Evolutionary conservation across 169 alveolate species (phyloP), one percentile per base, ranked within the genome.

Genomic region (Plasmodium adleri): DNA sequence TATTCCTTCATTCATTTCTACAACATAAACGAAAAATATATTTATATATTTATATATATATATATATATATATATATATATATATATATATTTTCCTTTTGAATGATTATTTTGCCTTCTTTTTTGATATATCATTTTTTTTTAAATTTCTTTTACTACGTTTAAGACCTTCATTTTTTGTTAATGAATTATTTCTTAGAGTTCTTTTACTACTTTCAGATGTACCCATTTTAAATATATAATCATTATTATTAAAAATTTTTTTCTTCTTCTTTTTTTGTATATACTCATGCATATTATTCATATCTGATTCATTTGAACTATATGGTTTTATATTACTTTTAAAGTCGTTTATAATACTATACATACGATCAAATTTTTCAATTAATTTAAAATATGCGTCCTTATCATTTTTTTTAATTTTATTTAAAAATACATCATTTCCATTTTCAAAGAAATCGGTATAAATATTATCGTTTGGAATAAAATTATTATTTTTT

Each of bases 391-490:
- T 83, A 68, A 54, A 68, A 62, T 83, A 83, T n/a, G 91, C 28
- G 59, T 47, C 52, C 9, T 83, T 83, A 26, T 83, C 91, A 32
- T 59, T 83, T 58, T 83, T 83, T 43, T 83, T 83, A n/a, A 83
- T 49, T 43, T 83, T 83, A 68, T 63, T 83, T 20, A 83, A 68
- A 83, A 83, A 67, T 12, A 83, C 47, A 58, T 83, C 91, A 83
- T 83, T 83, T 49, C 91, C 91, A 72, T 83, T 83, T 58, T 83
- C 91, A 43, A 83, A 52, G 43, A 68, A 83, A 72, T 83, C 83
- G 10, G 91, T 83, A 45, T 83, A 83, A 32, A 83, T 83, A 56
- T 83, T 83, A 26, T 83, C 47, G 13, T 72, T 83, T 15, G 91
- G 91, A 28, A 83, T 83, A 63, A 83, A 83, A 5, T n/a, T 72